phyloP scores from a whole-genome alignment of 208 protist genomes.

The Crithidia brevicula region DNA sequence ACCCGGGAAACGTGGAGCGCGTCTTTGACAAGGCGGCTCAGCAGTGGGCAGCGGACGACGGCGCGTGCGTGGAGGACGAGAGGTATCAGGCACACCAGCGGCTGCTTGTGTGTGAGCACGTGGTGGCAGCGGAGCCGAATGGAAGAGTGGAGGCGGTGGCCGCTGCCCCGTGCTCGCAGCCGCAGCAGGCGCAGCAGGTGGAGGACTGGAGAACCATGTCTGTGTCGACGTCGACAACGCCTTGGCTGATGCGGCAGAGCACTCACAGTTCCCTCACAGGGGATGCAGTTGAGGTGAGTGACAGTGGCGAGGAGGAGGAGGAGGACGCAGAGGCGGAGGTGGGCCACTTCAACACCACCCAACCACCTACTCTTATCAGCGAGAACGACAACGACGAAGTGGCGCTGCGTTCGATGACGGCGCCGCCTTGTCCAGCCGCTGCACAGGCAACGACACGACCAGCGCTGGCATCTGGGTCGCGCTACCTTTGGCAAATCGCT shows the following conservation, averaged over 20 bases:
- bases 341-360: neutral
- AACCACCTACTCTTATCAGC: neutral
- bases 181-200: neutral
- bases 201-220: neutral
- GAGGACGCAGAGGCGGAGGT: neutral
- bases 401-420: too few relatives aligned
- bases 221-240: conserved; percentile 1
- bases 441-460: neutral
- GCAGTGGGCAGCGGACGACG: conserved; percentile 7
- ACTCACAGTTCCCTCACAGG: neutral
- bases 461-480: conserved; percentile 5
- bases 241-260: conserved; percentile 5
- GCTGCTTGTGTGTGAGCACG: neutral
- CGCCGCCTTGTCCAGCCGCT: too few relatives aligned
- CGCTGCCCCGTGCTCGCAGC: too few relatives aligned
- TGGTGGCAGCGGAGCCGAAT: too few relatives aligned
- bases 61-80: neutral
- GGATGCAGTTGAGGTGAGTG: neutral
- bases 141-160: too few relatives aligned
- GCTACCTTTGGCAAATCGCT: conserved; percentile 29
- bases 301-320: neutral
- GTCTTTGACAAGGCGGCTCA: conserved; percentile 7
- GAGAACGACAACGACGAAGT: neutral
- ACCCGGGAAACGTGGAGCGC: conserved; percentile 15
- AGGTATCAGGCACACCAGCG: too few relatives aligned